A percentile compares a stretch with the other conserved stretches of the same genome.
Conservation (phyloP, 2,329 filamentous ascomycete genomes). For the Seiridium unicorne region DNA sequence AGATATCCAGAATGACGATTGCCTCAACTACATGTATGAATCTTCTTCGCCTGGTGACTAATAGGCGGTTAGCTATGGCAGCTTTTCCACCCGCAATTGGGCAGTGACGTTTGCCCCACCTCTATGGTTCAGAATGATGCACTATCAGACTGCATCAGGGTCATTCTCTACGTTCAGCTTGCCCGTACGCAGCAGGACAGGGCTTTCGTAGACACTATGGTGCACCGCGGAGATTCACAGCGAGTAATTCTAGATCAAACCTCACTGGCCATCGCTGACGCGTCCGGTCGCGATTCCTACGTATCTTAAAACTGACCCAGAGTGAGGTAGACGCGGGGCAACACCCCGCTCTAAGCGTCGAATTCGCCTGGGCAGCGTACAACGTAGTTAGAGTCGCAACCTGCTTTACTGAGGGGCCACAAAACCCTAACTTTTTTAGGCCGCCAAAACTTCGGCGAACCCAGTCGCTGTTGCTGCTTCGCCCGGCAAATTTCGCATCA, state of each 20-base stretch:
- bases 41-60: not conserved
- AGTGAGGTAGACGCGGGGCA: not conserved
- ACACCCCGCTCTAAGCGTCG: conserved; percentile 1
- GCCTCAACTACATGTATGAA: not conserved
- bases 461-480: not conserved
- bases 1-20: not conserved
- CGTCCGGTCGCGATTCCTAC: not conserved
- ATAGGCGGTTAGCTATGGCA: conserved; percentile 2
- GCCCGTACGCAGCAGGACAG: no score
- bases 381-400: not conserved
- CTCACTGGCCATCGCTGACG: not conserved
- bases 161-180: not conserved
- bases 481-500: conserved; percentile 2
- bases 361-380: not conserved
- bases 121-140: conserved; percentile 7
- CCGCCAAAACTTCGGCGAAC: conserved; percentile 8
- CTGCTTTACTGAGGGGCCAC: conserved; percentile 6
- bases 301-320: not conserved
- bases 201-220: no score
- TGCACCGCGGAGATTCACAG: no score
- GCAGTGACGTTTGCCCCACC: conserved; percentile 8
- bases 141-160: not conserved
- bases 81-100: conserved; percentile 5
- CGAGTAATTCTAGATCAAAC: no score
- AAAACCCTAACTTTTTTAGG: conserved; percentile 8